A percentile compares a stretch with the other conserved stretches of the same genome.
Evolutionary conservation across 257 asterid genomes (phyloP).

Genomic region (Ilex aquifolium): DNA sequence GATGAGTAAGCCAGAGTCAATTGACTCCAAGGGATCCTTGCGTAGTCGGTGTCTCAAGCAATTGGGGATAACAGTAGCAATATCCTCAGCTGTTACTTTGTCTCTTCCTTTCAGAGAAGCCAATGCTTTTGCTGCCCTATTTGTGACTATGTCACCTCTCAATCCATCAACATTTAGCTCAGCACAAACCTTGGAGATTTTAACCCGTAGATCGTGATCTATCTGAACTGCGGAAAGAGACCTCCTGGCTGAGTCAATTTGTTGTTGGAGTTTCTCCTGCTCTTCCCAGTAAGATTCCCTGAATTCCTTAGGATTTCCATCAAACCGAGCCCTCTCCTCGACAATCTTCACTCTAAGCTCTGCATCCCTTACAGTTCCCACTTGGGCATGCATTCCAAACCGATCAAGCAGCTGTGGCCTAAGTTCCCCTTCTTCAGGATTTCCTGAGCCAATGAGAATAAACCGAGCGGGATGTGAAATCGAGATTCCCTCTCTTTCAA

Average conservation of each 20-base stretch:
- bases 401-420: slow-evolving; percentile 96
- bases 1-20: slow-evolving; percentile 87
- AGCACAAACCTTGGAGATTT: slow-evolving; percentile 51
- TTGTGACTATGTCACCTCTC: slow-evolving; percentile 86
- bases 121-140: slow-evolving; percentile 84
- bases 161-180: slow-evolving; percentile 86
- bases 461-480: slow-evolving; percentile 92
- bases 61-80: slow-evolving; percentile 83
- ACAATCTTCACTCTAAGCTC: slow-evolving; percentile 93
- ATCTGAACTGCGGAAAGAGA: slow-evolving; percentile 38
- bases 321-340: slow-evolving; percentile 88
- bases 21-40: slow-evolving; percentile 88
- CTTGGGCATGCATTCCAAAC: slow-evolving; percentile 97
- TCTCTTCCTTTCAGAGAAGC: slow-evolving; percentile 89
- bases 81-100: slow-evolving; percentile 66
- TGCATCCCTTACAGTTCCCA: slow-evolving; percentile 43
- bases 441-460: slow-evolving; percentile 88
- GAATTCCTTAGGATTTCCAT: slow-evolving; percentile 70
- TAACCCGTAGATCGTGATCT: background rate
- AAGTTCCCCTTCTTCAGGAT: slow-evolving; percentile 94
- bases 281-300: slow-evolving; percentile 58
- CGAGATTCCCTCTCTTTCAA: slow-evolving; percentile 91
- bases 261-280: slow-evolving; percentile 79
- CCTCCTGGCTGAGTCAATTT: slow-evolving; percentile 35
- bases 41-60: slow-evolving; percentile 92